These are phyloP conservation scores for Brassica cretica DNA, from an alignment of 345 rosid genomes.

Conservation along the genomic window DNA sequence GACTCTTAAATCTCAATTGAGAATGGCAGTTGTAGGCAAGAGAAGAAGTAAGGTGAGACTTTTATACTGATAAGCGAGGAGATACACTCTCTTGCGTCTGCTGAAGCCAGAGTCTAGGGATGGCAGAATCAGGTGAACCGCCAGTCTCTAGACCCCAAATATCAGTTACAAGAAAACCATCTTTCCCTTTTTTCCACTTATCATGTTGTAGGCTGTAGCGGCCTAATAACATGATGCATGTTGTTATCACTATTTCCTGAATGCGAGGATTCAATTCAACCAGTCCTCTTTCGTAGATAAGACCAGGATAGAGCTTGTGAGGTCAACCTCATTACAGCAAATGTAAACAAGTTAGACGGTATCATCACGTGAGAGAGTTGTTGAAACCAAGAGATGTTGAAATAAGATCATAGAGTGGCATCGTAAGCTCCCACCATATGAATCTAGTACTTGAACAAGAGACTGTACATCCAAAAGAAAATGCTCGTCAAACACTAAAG, in stretches of 20 bases:
- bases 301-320: conserved; percentile 81
- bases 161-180: conserved; percentile 80
- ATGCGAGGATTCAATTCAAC: conserved; percentile 47
- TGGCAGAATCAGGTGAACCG: conserved; percentile 44
- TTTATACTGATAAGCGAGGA: conserved; percentile 62
- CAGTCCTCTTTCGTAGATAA: conserved; percentile 60
- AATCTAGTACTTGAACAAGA: conserved; percentile 75
- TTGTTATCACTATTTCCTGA: background rate
- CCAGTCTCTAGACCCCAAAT: conserved; percentile 67
- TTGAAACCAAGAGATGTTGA: conserved; percentile 89
- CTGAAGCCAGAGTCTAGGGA: conserved; percentile 75
- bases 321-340: conserved; percentile 69
- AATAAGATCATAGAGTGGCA: conserved; percentile 82
- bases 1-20: conserved; percentile 66
- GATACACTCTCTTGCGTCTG: conserved; percentile 53
- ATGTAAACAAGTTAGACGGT: conserved; percentile 71
- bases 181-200: conserved; percentile 84
- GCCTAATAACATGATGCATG: conserved; percentile 54
- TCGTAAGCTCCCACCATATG: conserved; percentile 61
- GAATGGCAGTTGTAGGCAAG: conserved; percentile 69
- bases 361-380: conserved; percentile 88
- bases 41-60: conserved; percentile 75
- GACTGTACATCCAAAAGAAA: conserved; percentile 52
- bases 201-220: conserved; percentile 53
- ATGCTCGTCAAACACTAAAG: conserved; percentile 18